Base-by-base conservation (phyloP, 306 rosid genomes). In the Ammopiptanthus mongolicus region DNA sequence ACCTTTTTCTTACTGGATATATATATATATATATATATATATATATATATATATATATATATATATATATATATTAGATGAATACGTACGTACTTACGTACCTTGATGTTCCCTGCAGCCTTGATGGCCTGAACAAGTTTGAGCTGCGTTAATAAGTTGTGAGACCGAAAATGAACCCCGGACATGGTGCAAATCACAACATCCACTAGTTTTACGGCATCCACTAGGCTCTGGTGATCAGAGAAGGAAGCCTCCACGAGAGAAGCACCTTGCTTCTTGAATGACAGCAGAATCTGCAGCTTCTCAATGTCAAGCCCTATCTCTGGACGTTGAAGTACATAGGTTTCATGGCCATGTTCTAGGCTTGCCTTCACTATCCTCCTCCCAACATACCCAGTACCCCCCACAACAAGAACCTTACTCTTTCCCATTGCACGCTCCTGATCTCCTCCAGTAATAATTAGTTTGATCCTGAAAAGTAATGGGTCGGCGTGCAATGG, bases 381-480 rank as follows among this genome's bases (percentile, higher is more conserved):
- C 85, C 78, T 83, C 9, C 97, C 97, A 1, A 94, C 6, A 65
- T 91, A 94, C 3, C 98, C 96, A 0, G 86, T 91, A 0, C 96
- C 96, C 4, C 98, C 97, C 11, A 94, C 95, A 29, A 94, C 88
- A 12, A 94, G 88, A 77, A 91, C 95, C 82, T 86, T 90, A 80
- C 91, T 84, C 82, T 83, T 91, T 28, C 22, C 90, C 93, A 88
- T 88, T 19, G 7, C 33, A 29, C n/a, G n/a, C n/a, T n/a, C n/a
- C 3, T 29, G 2, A 29, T 10, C 41, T 8, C 23, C 56, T 8
- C 21, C 0, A 3, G 7, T 34, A 34, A 8, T 34, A 34, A 8
- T 6, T n/a, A 15, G 21, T 34, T 36, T 22, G 36, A 57, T 25
- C 63, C 63, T n/a, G n/a, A n/a, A n/a, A n/a, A n/a, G n/a, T n/a